These are phyloP conservation scores for Nakazawaea ambrosiae DNA, from an alignment of 805 yeast genomes.

Conservation along the genomic window DNA sequence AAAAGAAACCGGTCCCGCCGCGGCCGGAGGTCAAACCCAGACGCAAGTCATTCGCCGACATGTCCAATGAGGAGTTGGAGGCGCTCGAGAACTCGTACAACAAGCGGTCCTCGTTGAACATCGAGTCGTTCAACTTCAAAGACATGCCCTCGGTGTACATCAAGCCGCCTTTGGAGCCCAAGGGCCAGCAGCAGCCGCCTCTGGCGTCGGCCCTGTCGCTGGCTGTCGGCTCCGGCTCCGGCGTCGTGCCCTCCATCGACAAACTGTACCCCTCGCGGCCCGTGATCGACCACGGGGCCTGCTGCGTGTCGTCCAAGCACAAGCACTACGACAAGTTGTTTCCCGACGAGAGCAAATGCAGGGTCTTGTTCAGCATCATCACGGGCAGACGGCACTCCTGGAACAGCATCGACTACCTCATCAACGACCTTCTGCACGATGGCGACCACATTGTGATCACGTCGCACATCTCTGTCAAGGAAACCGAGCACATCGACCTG, in stretches of 20 bases:
- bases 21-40: slow-evolving; percentile 15
- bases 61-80: slow-evolving; percentile 48
- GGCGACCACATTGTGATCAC: slow-evolving; percentile 63
- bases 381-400: slow-evolving; percentile 65
- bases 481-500: slow-evolving; percentile 1
- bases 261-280: slow-evolving; percentile 26
- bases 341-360: slow-evolving; percentile 6
- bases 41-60: slow-evolving; percentile 40
- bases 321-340: slow-evolving; percentile 17
- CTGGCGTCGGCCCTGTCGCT: slow-evolving; percentile 22
- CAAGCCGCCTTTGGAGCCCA: not conserved
- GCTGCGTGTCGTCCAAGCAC: slow-evolving; percentile 38
- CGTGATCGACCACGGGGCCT: slow-evolving; percentile 22
- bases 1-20: not conserved
- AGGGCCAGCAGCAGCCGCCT: slow-evolving; percentile 4
- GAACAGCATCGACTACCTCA: slow-evolving; percentile 65
- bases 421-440: slow-evolving; percentile 41
- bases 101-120: slow-evolving; percentile 27
- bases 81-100: slow-evolving; percentile 46
- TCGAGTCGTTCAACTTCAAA: slow-evolving; percentile 35
- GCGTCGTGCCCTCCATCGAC: slow-evolving; percentile 11
- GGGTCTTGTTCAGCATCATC: slow-evolving; percentile 50
- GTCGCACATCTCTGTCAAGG: slow-evolving; percentile 28
- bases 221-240: slow-evolving; percentile 26
- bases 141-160: slow-evolving; percentile 18